A percentile compares a stretch with the other conserved stretches of the same genome.
These are phyloP conservation scores for Oemleria cerasiformis DNA, from an alignment of 306 rosid genomes.

Conservation along the genomic window DNA sequence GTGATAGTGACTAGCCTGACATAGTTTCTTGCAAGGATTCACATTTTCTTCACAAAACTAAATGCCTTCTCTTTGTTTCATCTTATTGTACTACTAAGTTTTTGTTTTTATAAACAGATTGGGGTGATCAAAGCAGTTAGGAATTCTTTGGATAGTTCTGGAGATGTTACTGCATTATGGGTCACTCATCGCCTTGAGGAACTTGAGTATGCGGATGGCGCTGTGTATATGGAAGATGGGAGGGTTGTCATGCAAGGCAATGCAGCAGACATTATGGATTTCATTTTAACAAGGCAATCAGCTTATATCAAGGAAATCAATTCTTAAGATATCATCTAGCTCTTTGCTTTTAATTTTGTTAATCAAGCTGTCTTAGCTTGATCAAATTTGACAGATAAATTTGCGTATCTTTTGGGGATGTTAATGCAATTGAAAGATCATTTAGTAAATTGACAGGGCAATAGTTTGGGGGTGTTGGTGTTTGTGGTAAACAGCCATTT, in stretches of 20 bases:
- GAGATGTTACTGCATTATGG: slow-evolving; percentile 76
- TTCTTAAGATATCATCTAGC: slow-evolving; percentile 23
- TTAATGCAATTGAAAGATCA: not conserved
- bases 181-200: slow-evolving; percentile 92
- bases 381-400: no score
- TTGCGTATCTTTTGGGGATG: not conserved
- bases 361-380: not conserved
- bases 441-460: not conserved
- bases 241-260: slow-evolving; percentile 59
- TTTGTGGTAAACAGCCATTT: not conserved
- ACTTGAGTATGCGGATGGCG: slow-evolving; percentile 79
- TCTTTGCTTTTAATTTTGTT: not conserved
- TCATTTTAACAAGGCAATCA: slow-evolving; percentile 64
- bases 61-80: not conserved
- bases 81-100: not conserved
- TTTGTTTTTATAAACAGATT: slow-evolving; percentile 34
- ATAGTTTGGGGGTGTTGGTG: not conserved
- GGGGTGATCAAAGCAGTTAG: slow-evolving; percentile 78
- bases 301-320: slow-evolving; percentile 55
- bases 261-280: slow-evolving; percentile 43
- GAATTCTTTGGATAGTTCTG: slow-evolving; percentile 54
- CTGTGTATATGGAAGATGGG: slow-evolving; percentile 86
- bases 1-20: not conserved
- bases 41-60: not conserved
- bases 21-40: not conserved